Conservation (phyloP, 148 eudicot species). For the Chenopodium album region DNA sequence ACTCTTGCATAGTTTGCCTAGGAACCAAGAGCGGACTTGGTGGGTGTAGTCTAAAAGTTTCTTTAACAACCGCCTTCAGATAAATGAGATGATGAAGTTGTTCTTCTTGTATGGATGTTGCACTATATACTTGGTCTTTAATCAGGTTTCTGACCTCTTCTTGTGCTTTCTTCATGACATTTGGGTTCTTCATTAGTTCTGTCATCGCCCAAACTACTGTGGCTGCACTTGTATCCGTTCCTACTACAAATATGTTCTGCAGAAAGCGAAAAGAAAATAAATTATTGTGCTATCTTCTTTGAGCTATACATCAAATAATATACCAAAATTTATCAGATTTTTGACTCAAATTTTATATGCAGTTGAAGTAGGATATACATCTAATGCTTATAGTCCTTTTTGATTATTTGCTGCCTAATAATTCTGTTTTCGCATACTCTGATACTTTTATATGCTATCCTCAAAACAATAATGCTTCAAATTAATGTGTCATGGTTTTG, state of each 20-base stretch:
- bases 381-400: too few species aligned
- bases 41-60: conserved; percentile 38
- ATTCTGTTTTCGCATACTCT: too few species aligned
- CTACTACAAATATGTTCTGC: conserved; percentile 31
- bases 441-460: too few species aligned
- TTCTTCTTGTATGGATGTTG: conserved; percentile 1
- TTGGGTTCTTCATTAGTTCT: conserved; percentile 33
- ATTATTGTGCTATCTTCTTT: too few species aligned
- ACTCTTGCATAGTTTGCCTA: conserved; percentile 26
- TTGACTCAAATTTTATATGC: too few species aligned
- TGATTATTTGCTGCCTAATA: too few species aligned
- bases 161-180: conserved; percentile 30
- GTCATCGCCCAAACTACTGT: conserved; percentile 41
- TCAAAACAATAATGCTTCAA: too few species aligned
- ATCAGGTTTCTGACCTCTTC: conserved; percentile 16
- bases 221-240: conserved; percentile 36
- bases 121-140: not conserved
- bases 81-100: conserved; percentile 10
- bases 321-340: too few species aligned
- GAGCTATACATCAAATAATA: too few species aligned
- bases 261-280: not conserved
- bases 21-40: conserved; percentile 31
- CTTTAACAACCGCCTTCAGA: conserved; percentile 36
- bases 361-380: too few species aligned
- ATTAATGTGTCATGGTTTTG: too few species aligned